A percentile compares a stretch with the other conserved stretches of the same genome.
Evolutionary conservation across 2,329 filamentous ascomycete species (phyloP).

Genomic region (Penicillium sp.): DNA sequence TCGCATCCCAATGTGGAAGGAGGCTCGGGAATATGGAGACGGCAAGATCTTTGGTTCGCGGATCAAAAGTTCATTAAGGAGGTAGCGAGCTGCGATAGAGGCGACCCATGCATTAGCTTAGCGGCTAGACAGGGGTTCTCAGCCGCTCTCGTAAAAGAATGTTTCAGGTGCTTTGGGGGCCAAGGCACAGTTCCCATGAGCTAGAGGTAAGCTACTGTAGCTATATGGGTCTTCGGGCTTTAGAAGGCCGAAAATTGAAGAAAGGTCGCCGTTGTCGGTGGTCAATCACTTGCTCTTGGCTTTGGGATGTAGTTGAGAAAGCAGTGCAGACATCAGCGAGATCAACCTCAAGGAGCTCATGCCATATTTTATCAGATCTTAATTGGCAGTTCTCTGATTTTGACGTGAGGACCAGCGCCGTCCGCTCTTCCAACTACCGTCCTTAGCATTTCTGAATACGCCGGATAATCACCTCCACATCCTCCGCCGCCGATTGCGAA

Average conservation of each 20-base stretch:
- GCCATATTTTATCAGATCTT: too few species aligned
- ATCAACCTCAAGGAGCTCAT: too few species aligned
- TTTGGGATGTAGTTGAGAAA: too few species aligned
- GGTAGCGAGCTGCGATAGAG: neutral
- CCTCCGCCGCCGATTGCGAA: neutral
- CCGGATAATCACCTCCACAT: neutral
- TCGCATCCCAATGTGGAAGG: neutral
- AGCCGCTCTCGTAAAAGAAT: conserved; percentile 5
- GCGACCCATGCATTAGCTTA: conserved; percentile 1
- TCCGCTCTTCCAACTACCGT: neutral
- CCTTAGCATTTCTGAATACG: neutral
- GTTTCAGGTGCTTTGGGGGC: conserved; percentile 5
- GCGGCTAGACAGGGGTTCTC: conserved; percentile 2
- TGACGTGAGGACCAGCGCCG: too few species aligned
- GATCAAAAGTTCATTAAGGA: neutral
- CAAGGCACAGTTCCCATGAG: neutral
- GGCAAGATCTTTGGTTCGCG: neutral
- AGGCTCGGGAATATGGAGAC: neutral
- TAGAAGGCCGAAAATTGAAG: neutral
- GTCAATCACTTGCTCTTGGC: neutral
- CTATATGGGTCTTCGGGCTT: neutral
- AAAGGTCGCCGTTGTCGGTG: neutral
- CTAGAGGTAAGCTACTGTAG: neutral
- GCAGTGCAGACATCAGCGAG: too few species aligned
- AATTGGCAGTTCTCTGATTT: too few species aligned